Percentiles rank a stretch among this genome's conserved stretches.
Conservation (phyloP, 2,329 filamentous ascomycete genomes). For the Aspergillus sp. region DNA sequence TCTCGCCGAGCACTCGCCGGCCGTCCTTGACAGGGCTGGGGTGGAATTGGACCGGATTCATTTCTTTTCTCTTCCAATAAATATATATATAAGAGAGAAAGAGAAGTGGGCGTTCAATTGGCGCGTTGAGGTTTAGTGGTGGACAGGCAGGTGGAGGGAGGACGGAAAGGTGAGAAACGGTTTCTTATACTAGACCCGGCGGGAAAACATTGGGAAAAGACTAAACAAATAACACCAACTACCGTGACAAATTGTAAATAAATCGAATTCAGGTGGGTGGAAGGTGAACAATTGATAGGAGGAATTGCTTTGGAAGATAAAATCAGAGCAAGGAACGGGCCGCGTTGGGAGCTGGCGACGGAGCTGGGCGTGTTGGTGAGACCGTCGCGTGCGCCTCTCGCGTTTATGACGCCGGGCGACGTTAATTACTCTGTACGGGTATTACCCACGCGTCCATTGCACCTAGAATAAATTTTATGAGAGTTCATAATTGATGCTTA, state of each 20-base stretch:
- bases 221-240: not conserved
- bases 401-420: not conserved
- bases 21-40: constrained; percentile 31
- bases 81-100: not conserved
- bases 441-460: not conserved
- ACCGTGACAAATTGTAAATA: not conserved
- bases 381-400: not conserved
- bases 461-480: not conserved
- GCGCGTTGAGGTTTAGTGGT: not conserved
- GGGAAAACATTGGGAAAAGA: not conserved
- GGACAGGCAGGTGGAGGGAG: not conserved
- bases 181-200: not conserved
- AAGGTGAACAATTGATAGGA: not conserved
- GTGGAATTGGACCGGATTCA: constrained; percentile 13
- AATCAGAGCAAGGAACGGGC: not conserved
- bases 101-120: not conserved
- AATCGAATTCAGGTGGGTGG: not conserved
- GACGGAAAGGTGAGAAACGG: not conserved
- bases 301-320: not conserved
- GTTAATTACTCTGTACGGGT: too few relatives aligned
- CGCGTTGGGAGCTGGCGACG: not conserved
- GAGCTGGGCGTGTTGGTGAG: not conserved
- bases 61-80: not conserved
- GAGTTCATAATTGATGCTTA: not conserved
- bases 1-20: constrained; percentile 36